Conservation (phyloP, 768 basidiomycete species). For the Coprinopsis strossmayeri region DNA sequence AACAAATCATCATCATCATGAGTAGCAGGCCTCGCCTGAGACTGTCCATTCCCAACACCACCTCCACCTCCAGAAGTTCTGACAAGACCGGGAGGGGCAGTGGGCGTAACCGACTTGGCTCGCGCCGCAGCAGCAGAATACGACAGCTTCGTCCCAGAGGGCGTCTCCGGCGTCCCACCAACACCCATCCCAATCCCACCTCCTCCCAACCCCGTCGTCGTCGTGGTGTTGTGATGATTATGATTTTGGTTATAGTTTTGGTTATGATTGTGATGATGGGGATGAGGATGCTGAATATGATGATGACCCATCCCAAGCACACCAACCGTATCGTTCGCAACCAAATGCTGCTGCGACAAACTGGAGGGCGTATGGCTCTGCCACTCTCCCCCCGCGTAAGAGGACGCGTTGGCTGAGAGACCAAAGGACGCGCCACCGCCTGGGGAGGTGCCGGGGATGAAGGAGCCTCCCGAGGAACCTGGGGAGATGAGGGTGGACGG, state of each 20-base stretch:
- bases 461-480: slow-evolving; percentile 14
- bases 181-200: too few relatives aligned
- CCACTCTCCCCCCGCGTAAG: background rate
- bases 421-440: background rate
- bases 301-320: background rate
- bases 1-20: slow-evolving; percentile 67
- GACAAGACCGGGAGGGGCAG: slow-evolving; percentile 30
- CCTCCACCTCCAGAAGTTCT: slow-evolving; percentile 26
- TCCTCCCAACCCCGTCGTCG: background rate
- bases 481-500: slow-evolving; percentile 30
- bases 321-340: background rate
- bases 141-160: too few relatives aligned
- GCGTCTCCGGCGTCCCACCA: too few relatives aligned
- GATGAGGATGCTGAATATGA: too few relatives aligned
- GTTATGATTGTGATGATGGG: background rate
- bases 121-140: slow-evolving; percentile 41
- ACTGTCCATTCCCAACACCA: slow-evolving; percentile 7
- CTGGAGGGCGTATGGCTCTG: background rate
- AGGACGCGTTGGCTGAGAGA: background rate
- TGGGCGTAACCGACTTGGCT: slow-evolving; percentile 14
- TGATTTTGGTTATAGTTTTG: background rate
- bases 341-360: background rate
- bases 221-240: background rate
- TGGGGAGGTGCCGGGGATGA: slow-evolving; percentile 9
- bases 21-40: slow-evolving; percentile 50